Evolutionary conservation across 1,284 basidiomycete species (phyloP), one percentile per base, ranked within the genome.

Genomic region (Serendipita sp.): DNA sequence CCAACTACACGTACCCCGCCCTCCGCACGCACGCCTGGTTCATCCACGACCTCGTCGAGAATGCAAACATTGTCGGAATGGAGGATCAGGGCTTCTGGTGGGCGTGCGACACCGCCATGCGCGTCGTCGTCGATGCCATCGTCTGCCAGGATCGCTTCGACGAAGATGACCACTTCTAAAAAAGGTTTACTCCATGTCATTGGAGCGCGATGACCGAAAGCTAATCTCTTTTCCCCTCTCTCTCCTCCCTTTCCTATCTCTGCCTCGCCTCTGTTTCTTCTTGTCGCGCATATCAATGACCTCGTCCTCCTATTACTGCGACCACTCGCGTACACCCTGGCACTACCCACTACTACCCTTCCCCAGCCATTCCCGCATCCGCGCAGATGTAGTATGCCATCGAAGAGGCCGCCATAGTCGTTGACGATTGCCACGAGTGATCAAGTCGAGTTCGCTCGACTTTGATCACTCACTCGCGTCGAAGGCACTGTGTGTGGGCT

Each of bases 11-110:
- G 22, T 32, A 58, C 32, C 29, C 26, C 8, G 29, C 32, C 10
- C 26, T 58, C 53, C 53, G 53, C 26, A 32, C 34, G 15, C 53
- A 58, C n/a, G 53, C 53, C n/a, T 58, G 53, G 53, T 58, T 58
- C 53, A 58, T 58, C 53, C 26, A 34, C 32, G 53, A 58, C 29
- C 53, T 58, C 53, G 53, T 34, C 17, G 53, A 58, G 29, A 58
- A 58, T 35, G 53, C 26, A 32, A 58, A 58, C 53, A 26, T 22
- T 26, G 29, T 58, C 53, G 53, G 53, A 8, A 58, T 58, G 53
- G 53, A 58, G 53, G 53, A 34, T 32, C 10, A 8, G 10, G 32
- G 32, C 29, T 58, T 58, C 32, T 58, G 53, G 53, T 58, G 53
- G 53, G 53, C 32, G 8, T n/a, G 15, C 53, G 53, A 58, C 29